These are phyloP conservation scores for Fagus sylvatica DNA, from an alignment of 306 rosid genomes.

Conservation along the genomic window DNA sequence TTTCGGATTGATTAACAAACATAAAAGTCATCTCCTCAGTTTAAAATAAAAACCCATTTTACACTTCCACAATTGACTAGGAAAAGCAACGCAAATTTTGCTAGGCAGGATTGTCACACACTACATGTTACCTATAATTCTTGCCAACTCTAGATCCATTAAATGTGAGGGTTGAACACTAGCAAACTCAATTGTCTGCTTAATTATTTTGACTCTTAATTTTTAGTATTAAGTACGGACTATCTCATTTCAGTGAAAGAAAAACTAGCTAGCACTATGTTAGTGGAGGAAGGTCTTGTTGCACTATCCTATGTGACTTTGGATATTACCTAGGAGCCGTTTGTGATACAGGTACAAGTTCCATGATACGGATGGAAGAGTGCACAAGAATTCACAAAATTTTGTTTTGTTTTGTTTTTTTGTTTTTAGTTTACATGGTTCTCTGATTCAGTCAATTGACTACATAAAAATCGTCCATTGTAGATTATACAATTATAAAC, in stretches of 20 bases:
- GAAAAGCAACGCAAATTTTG: neutral
- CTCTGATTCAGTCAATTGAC: neutral
- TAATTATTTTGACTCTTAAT: neutral
- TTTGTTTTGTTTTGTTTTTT: neutral
- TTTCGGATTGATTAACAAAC: slow-evolving; percentile 17
- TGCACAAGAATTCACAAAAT: neutral
- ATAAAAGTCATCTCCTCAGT: neutral
- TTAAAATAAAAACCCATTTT: neutral
- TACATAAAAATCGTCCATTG: neutral
- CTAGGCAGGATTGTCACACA: neutral
- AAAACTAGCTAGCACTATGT: neutral
- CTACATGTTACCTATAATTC: neutral
- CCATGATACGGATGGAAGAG: neutral
- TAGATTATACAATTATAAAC: neutral
- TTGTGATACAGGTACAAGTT: neutral
- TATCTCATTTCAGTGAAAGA: neutral
- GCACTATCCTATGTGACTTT: slow-evolving; percentile 23
- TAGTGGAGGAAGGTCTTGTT: slow-evolving; percentile 42
- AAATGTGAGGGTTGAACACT: neutral
- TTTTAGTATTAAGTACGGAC: neutral
- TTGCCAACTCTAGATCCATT: neutral
- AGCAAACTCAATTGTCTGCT: neutral
- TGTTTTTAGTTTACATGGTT: neutral
- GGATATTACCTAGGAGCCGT: neutral
- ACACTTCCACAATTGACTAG: neutral